Percentiles rank a stretch among this genome's conserved stretches.
Evolutionary conservation across 768 basidiomycete genomes (phyloP).

Genomic region (Suillus fuscotomentosus): DNA sequence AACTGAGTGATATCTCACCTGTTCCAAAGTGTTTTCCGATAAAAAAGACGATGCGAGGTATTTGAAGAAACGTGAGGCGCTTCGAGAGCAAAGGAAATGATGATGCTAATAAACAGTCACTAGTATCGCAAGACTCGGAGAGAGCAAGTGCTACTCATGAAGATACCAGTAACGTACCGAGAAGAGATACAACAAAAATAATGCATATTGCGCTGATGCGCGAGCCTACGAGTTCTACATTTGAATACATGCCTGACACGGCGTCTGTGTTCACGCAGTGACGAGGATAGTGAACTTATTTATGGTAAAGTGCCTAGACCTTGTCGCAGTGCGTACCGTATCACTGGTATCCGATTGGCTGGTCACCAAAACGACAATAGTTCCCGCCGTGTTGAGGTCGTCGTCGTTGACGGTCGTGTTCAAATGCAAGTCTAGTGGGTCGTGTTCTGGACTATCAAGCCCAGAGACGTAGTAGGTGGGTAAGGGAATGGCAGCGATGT

Average conservation of each 20-base stretch:
- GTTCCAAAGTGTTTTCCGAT: slow-evolving; percentile 89
- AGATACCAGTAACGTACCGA: slow-evolving; percentile 44
- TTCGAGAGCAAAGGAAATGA: slow-evolving; percentile 71
- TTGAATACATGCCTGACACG: background rate
- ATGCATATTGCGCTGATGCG: slow-evolving; percentile 40
- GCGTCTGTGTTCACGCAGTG: background rate
- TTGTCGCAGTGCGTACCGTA: background rate
- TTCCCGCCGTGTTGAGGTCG: background rate
- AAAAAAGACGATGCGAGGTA: slow-evolving; percentile 73
- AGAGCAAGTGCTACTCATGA: background rate
- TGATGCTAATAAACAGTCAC: slow-evolving; percentile 45
- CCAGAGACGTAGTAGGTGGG: background rate
- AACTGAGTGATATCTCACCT: slow-evolving; percentile 32
- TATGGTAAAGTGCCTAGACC: background rate
- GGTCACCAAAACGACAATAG: background rate
- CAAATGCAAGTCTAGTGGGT: background rate
- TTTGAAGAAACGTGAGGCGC: slow-evolving; percentile 48
- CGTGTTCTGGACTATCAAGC: background rate
- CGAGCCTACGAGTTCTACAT: background rate
- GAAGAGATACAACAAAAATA: slow-evolving; percentile 61
- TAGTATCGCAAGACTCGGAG: background rate
- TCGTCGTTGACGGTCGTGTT: background rate
- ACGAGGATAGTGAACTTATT: background rate
- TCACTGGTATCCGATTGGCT: background rate
- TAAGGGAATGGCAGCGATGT: background rate